phyloP scores from a whole-genome alignment of 2,329 filamentous ascomycete species.

The Ophiostoma triangulosporum region DNA sequence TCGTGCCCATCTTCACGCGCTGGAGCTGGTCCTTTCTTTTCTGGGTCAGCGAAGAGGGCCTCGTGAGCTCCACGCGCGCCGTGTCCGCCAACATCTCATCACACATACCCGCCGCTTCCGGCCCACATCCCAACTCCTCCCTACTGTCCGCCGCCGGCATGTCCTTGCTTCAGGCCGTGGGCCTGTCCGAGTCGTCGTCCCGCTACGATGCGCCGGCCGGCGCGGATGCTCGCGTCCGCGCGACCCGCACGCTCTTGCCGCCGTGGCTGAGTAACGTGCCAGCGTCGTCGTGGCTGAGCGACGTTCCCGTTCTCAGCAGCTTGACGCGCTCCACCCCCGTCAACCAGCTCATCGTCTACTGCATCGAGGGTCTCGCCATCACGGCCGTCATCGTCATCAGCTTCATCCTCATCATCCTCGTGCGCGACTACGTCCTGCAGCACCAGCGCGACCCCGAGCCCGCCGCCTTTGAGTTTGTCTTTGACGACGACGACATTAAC shows the following conservation, averaged over 20 bases:
- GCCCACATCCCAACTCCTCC: neutral
- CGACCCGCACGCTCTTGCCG: neutral
- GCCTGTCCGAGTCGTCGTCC: conserved; percentile 15
- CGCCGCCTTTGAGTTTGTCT: conserved; percentile 37
- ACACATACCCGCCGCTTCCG: neutral
- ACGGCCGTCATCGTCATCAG: conserved; percentile 82
- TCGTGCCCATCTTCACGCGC: conserved; percentile 82
- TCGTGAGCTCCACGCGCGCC: conserved; percentile 17
- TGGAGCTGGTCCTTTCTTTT: conserved; percentile 88
- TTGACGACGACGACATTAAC: conserved; percentile 14
- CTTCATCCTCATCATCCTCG: conserved; percentile 94
- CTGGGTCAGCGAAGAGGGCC: conserved; percentile 76
- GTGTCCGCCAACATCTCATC: neutral
- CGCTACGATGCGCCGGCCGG: too few relatives aligned
- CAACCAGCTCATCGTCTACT: conserved; percentile 68
- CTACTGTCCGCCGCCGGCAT: neutral
- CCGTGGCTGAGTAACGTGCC: conserved; percentile 12
- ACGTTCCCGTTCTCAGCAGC: conserved; percentile 42
- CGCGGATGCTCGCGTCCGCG: too few relatives aligned
- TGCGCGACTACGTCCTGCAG: conserved; percentile 95
- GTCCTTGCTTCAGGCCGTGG: conserved; percentile 10
- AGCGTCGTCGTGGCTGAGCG: conserved; percentile 39
- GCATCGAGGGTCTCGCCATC: conserved; percentile 86
- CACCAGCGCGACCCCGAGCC: conserved; percentile 88
- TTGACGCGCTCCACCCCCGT: conserved; percentile 56